Conservation (phyloP, 1,284 basidiomycete species). For the Ceratobasidium sp. region DNA sequence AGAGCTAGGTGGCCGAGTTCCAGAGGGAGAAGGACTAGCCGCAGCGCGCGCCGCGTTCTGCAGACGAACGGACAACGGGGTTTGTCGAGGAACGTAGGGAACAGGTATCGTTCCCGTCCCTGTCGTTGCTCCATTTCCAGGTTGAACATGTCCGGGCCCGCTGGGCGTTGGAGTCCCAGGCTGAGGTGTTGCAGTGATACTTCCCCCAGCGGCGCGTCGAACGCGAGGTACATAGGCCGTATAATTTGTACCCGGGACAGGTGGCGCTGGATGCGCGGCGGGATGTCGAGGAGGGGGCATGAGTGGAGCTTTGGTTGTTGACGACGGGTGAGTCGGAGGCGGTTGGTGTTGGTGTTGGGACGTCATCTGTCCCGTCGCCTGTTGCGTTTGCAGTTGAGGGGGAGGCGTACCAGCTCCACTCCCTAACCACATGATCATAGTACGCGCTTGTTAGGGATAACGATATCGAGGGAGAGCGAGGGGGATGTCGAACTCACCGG, state of each 20-base stretch:
- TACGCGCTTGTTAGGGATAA: too few relatives aligned
- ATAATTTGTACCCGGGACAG: constrained; percentile 73
- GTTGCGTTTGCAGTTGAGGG: background rate
- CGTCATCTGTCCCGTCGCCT: background rate
- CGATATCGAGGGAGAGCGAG: too few relatives aligned
- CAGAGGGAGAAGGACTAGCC: constrained; percentile 20
- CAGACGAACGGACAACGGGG: constrained; percentile 16
- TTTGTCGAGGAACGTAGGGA: constrained; percentile 31
- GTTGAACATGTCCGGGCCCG: background rate
- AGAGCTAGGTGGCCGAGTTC: constrained; percentile 45
- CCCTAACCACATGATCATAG: too few relatives aligned
- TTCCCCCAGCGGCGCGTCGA: constrained; percentile 58
- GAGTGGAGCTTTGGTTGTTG: constrained; percentile 47
- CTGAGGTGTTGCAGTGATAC: constrained; percentile 17
- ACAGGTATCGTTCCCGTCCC: constrained; percentile 24
- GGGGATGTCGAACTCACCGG: background rate
- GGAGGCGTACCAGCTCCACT: background rate
- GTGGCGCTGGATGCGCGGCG: constrained; percentile 58
- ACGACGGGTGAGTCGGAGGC: constrained; percentile 45
- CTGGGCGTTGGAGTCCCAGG: background rate
- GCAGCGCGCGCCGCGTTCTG: constrained; percentile 49
- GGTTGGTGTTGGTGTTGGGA: background rate
- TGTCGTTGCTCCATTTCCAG: background rate
- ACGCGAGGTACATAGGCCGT: constrained; percentile 82
- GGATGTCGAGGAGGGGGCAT: constrained; percentile 57